phyloP scores from a whole-genome alignment of 148 eudicot genomes.

The Simmondsia chinensis region DNA sequence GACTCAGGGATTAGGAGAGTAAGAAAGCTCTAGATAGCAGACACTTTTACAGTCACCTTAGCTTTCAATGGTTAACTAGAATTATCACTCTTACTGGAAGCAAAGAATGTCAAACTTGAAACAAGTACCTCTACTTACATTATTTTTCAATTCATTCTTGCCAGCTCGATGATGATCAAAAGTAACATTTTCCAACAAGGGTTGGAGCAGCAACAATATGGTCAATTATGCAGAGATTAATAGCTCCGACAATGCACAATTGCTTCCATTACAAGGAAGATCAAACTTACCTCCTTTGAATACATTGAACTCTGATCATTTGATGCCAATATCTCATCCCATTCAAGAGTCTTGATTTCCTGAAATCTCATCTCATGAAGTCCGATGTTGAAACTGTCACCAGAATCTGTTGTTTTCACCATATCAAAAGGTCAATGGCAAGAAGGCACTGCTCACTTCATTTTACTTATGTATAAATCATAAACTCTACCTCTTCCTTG shows the following conservation, averaged over 20 bases:
- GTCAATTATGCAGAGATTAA: conserved; percentile 5
- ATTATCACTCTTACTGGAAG: too few relatives aligned
- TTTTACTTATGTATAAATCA: not conserved
- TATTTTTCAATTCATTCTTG: conserved; percentile 23
- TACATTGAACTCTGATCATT: conserved; percentile 35
- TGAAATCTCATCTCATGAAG: conserved; percentile 67
- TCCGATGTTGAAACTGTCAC: conserved; percentile 29
- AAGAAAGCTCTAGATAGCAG: too few relatives aligned
- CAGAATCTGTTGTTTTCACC: conserved; percentile 23
- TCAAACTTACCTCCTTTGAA: conserved; percentile 37
- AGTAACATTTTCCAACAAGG: too few relatives aligned
- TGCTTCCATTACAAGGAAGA: not conserved
- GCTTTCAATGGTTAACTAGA: too few relatives aligned
- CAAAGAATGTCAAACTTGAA: too few relatives aligned
- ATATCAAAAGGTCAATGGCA: conserved; percentile 5
- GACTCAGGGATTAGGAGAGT: too few relatives aligned
- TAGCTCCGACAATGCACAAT: not conserved
- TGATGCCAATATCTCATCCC: conserved; percentile 89
- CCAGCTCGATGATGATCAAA: conserved; percentile 25
- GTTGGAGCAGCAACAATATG: too few relatives aligned
- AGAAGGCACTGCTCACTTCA: too few relatives aligned
- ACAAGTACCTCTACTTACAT: conserved; percentile 38
- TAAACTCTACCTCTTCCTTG: conserved; percentile 28
- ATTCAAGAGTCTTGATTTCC: conserved; percentile 86
- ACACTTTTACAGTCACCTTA: too few relatives aligned